Evolutionary conservation across 2,329 filamentous ascomycete genomes (phyloP).

Genomic region (Chaetomiaceae sp.): DNA sequence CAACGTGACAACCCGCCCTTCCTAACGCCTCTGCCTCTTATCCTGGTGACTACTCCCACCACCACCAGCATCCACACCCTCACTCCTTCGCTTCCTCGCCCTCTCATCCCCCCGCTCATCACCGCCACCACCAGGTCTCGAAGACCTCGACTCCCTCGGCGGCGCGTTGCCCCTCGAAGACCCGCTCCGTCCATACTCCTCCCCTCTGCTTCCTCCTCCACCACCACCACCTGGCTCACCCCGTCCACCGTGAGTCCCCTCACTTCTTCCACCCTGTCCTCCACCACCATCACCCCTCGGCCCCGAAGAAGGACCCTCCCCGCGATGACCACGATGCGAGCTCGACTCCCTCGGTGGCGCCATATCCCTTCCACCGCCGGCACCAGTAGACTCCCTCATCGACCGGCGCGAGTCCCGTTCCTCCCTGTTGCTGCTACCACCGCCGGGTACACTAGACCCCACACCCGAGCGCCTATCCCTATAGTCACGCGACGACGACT

Average conservation of each 20-base stretch:
- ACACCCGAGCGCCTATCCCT: conserved; percentile 39
- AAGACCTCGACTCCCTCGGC: conserved; percentile 22
- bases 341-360: conserved; percentile 29
- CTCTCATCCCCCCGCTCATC: conserved; percentile 30
- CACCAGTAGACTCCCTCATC: conserved; percentile 24
- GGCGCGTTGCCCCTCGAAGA: conserved; percentile 29
- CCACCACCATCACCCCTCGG: conserved; percentile 15
- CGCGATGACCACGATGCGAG: conserved; percentile 21
- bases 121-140: conserved; percentile 29
- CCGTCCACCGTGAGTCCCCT: conserved; percentile 23
- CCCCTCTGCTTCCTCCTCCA: conserved; percentile 30
- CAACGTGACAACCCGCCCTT: conserved; percentile 5
- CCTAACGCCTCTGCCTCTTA: conserved; percentile 51
- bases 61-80: conserved; percentile 34
- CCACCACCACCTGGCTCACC: conserved; percentile 30
- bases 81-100: conserved; percentile 43
- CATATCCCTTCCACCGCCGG: conserved; percentile 25
- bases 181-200: conserved; percentile 36
- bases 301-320: conserved; percentile 18
- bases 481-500: conserved; percentile 42
- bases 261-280: conserved; percentile 4
- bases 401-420: conserved; percentile 28
- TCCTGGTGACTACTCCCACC: conserved; percentile 45
- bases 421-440: conserved; percentile 13
- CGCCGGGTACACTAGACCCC: conserved; percentile 17